Evolutionary conservation across 2,329 filamentous ascomycete genomes (phyloP).

Genomic region (Tolypocladium endophyticum): DNA sequence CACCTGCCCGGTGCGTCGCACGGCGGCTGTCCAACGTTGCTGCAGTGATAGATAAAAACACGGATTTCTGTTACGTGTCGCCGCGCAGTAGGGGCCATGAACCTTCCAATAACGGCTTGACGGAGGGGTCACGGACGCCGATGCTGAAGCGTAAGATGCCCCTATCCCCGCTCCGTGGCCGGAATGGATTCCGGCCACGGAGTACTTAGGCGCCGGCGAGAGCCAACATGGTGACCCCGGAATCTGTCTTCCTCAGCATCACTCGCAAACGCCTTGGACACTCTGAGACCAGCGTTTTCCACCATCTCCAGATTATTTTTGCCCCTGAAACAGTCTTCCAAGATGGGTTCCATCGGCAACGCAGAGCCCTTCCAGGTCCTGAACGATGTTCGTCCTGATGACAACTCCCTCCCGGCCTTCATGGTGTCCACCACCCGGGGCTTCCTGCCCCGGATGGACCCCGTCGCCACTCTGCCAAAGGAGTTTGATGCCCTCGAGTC

Average conservation of each 20-base stretch:
- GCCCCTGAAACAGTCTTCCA: neutral
- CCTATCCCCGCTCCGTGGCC: slow-evolving; percentile 24
- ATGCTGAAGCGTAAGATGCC: slow-evolving; percentile 10
- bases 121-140: slow-evolving; percentile 8
- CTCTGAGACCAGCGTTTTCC: neutral
- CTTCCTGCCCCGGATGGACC: slow-evolving; percentile 60
- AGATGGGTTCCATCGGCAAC: slow-evolving; percentile 30
- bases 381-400: slow-evolving; percentile 49
- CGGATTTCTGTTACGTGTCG: slow-evolving; percentile 15
- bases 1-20: neutral
- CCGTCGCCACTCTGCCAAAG: slow-evolving; percentile 52
- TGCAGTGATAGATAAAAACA: neutral
- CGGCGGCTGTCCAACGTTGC: neutral
- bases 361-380: slow-evolving; percentile 46
- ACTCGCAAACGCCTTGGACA: neutral
- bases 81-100: slow-evolving; percentile 2
- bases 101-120: slow-evolving; percentile 8
- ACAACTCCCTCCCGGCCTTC: slow-evolving; percentile 59
- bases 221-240: slow-evolving; percentile 7
- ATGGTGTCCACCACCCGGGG: slow-evolving; percentile 68
- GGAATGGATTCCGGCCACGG: slow-evolving; percentile 38
- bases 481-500: slow-evolving; percentile 66
- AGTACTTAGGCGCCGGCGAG: slow-evolving; percentile 32
- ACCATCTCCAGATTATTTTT: neutral
- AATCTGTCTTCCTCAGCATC: neutral